Conservation (phyloP, 495 filamentous ascomycete species). For the Aspergillus sparsus region DNA sequence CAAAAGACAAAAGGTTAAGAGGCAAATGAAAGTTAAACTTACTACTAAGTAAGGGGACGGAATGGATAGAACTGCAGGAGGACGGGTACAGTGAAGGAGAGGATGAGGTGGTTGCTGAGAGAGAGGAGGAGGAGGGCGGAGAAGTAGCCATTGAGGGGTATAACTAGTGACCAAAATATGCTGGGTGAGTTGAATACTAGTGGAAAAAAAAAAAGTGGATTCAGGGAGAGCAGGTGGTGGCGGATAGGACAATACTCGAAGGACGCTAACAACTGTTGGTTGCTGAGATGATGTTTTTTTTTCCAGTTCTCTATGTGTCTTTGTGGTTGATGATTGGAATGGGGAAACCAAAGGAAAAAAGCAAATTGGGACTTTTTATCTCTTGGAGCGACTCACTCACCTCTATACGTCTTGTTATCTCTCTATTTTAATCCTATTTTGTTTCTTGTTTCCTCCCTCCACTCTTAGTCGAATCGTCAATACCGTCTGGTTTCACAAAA, state of each 20-base stretch:
- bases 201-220: not conserved
- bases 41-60: constrained; percentile 24
- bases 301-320: not conserved
- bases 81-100: constrained; percentile 44
- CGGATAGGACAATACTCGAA: constrained; percentile 10
- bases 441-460: not conserved
- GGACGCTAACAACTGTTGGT: constrained; percentile 6
- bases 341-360: not conserved
- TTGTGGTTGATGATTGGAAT: not conserved
- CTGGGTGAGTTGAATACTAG: not conserved
- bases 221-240: constrained; percentile 1
- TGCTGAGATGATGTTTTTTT: not conserved
- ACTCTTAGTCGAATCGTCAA: constrained; percentile 5
- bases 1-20: not conserved
- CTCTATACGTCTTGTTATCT: not conserved
- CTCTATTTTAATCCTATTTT: constrained; percentile 4
- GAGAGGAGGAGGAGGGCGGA: constrained; percentile 24
- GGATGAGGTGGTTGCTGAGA: constrained; percentile 30
- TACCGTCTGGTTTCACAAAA: not conserved
- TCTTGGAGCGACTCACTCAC: not conserved
- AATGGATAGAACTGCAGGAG: constrained; percentile 33
- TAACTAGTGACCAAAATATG: not conserved
- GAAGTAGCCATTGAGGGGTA: constrained; percentile 18
- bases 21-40: constrained; percentile 23
- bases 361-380: not conserved